Conservation (phyloP, 208 protist species). For the Tetramitus jugosus region DNA sequence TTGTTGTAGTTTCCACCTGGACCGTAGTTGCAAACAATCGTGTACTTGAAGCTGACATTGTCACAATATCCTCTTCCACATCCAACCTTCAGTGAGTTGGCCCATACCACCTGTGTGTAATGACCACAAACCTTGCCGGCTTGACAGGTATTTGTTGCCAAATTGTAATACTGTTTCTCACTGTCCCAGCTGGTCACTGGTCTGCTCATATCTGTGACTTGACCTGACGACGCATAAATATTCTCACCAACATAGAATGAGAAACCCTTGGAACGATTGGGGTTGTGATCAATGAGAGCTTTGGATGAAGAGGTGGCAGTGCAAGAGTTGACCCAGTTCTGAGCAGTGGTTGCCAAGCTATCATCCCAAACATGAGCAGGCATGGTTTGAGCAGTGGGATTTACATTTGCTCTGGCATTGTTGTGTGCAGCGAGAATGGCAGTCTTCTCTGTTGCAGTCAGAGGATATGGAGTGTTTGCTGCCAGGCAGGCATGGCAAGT, state of each 20-base stretch:
- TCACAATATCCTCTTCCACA: background rate
- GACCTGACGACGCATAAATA: background rate
- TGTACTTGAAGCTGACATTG: background rate
- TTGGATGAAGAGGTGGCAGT: background rate
- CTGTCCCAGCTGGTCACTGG: background rate
- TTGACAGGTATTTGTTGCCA: background rate
- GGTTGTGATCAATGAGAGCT: background rate
- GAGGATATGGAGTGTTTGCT: too few relatives aligned
- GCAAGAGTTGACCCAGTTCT: background rate
- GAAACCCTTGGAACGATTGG: background rate
- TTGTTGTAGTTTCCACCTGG: conserved; percentile 10
- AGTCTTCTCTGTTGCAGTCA: background rate
- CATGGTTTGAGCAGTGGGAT: background rate
- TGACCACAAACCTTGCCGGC: conserved; percentile 12
- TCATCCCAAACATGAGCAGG: background rate
- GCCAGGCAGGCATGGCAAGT: too few relatives aligned
- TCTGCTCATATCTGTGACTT: too few relatives aligned
- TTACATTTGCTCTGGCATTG: background rate
- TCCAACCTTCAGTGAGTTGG: background rate
- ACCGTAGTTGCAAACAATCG: conserved; percentile 6
- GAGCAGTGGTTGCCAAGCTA: background rate
- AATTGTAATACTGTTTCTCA: background rate
- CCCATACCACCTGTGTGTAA: conserved; percentile 17
- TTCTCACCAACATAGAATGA: background rate
- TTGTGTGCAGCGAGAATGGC: background rate